Base-by-base conservation (phyloP, 2,329 filamentous ascomycete species). In the Diaporthe vaccinii region DNA sequence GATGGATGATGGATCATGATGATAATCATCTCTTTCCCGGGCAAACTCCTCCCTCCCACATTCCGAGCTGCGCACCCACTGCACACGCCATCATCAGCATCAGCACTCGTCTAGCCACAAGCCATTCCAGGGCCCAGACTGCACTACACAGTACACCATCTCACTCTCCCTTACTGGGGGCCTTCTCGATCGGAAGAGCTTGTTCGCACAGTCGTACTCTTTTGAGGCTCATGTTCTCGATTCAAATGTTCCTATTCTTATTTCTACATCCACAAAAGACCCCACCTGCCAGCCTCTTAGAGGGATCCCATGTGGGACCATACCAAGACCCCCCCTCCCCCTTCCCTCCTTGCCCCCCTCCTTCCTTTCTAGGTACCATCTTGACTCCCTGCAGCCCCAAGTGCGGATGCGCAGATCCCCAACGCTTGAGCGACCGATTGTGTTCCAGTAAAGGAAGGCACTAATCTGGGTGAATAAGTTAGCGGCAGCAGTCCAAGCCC, bases 381-480 rank as follows among this genome's bases (percentile, higher is more conserved):
- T 28, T 39, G 34, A 34, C 15, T 65, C 59, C 39, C 59, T 67
- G 62, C 44, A 36, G 62, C 44, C 46, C 46, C 62, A 51, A 51
- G 46, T 68, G 61, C 61, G 61, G 44, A 49, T 36, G 46, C 46
- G 46, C 65, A 68, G 65, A 53, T 53, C 65, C 65, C 65, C 46
- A 53, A 68, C 20, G 44, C 28, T 51, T 53, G 65, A 68, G 34
- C 65, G 65, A 53, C 46, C 49, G 46, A 28, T 68, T 68, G 65
- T 68, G 65, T 68, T 68, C 46, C 65, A 68, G 65, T 68, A 39
- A 68, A 68, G 46, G 65, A 53, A 53, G 31, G 65, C 46, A 53
- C 65, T 68, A 68, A 68, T 53, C 46, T 68, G 62, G 46, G 62
- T 25, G 62, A 68, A 68, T 53, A 25, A 68, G 22, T 31, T 41